Evolutionary conservation across 2,329 filamentous ascomycete genomes (phyloP), one percentile per base, ranked within the genome.

Genomic region (Trichoderma guizhouense): DNA sequence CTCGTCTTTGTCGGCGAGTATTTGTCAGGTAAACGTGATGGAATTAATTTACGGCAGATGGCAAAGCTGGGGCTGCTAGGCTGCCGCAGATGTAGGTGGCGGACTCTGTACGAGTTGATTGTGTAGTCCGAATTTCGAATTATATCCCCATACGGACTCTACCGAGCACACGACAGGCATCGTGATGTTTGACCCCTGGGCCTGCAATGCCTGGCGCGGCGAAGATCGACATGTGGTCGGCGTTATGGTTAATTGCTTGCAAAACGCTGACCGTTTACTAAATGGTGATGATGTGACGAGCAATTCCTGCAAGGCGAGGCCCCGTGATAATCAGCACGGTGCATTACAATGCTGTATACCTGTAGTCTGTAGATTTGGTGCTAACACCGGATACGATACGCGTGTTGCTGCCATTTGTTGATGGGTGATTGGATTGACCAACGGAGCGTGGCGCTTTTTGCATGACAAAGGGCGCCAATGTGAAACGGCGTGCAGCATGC

Each of bases 211-310:
- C 32, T 53, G 63, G 39, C 62, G 26, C 28, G 67, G 58, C 12
- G 57, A 62, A 69, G 57, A 69, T 69, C 67, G 67, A 26, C 67
- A 43, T 51, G 34, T 34, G 8, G 55, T 53, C 67, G 57, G 66
- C 66, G 30, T 21, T n/a, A 28, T 30, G 57, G 61, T 62, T 62
- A 28, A 53, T 69, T 69, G 57, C 67, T 36, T 53, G 67, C 57
- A 62, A 53, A 53, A 69, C 57, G 24, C 57, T 62, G 57, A 53
- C 57, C 15, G 39, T 61, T 36, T 69, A 57, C 61, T 18, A 36
- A 36, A 51, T 57, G 39, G 51, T 28, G 64, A 61, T 34, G 57
- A 51, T 69, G 65, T 69, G 65, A 61, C 36, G 21, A 47, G 51
- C 65, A n/a, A 21, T 34, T 14, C n/a, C 47, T 53, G 47, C 11